phyloP scores from a whole-genome alignment of 371 early-diverging fungal species.

The Dentiscutata heterogama region DNA sequence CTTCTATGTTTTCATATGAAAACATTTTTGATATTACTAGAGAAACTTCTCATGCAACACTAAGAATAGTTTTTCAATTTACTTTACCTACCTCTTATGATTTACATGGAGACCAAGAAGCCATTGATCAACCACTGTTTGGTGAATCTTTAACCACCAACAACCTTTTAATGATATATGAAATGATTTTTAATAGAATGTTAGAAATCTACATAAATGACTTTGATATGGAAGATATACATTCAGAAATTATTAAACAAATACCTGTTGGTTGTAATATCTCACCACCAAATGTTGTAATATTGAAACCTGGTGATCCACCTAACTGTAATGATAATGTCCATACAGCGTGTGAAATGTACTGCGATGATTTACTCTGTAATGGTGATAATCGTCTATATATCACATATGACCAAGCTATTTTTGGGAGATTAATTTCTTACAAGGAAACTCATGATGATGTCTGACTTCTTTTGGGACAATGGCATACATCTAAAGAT shows the following conservation, averaged over 20 bases:
- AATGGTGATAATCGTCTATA: not conserved
- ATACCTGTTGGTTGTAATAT: no score
- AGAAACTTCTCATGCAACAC: not conserved
- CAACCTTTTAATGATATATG: not conserved
- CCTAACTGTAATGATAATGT: not conserved
- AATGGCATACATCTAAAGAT: not conserved
- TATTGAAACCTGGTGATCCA: no score
- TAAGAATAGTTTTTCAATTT: not conserved
- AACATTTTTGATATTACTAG: conserved; percentile 12
- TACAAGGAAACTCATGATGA: no score
- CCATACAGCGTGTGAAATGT: not conserved
- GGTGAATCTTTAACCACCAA: not conserved
- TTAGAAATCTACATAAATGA: not conserved
- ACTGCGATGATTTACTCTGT: not conserved
- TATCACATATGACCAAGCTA: not conserved
- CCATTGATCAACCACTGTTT: not conserved
- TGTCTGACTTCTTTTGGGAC: not conserved
- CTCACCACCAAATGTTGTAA: no score
- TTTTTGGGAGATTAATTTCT: not conserved
- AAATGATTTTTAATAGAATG: not conserved
- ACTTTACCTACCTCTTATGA: not conserved
- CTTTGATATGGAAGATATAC: not conserved
- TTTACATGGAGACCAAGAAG: not conserved
- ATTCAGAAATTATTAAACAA: no score
- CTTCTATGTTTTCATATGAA: not conserved